A percentile compares a stretch with the other conserved stretches of the same genome.
These are phyloP conservation scores for Aspergillus melleus DNA, from an alignment of 2,329 filamentous ascomycete species.

Conservation along the genomic window DNA sequence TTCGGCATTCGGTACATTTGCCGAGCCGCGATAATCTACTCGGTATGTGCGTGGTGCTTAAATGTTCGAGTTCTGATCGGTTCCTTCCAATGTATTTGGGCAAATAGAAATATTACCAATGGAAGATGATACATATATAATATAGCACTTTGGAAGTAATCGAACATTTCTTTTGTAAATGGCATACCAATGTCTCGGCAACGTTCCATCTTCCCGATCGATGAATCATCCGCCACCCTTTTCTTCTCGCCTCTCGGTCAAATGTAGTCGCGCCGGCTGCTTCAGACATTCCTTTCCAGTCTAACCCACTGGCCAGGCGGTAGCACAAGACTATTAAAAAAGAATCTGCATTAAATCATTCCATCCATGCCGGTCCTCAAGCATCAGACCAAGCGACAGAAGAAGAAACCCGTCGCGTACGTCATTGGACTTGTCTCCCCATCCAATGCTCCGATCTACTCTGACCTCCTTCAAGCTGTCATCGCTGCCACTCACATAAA, in stretches of 20 bases:
- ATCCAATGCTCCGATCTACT: not conserved
- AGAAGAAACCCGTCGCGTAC: slow-evolving; percentile 17
- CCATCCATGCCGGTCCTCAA: slow-evolving; percentile 9
- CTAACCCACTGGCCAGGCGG: not conserved
- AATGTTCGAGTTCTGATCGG: too few species aligned
- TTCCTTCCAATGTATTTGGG: slow-evolving; percentile 73
- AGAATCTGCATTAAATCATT: too few species aligned
- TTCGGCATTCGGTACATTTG: too few species aligned
- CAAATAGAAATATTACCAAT: too few species aligned
- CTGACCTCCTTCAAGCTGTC: slow-evolving; percentile 24
- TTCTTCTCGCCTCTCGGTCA: slow-evolving; percentile 7
- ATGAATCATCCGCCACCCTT: slow-evolving; percentile 3
- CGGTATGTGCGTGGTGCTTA: too few species aligned
- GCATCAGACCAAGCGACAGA: slow-evolving; percentile 8
- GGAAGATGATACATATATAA: too few species aligned
- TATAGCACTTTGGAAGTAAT: too few species aligned
- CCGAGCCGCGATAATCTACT: too few species aligned
- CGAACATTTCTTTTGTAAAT: too few species aligned
- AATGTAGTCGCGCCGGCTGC: slow-evolving; percentile 4
- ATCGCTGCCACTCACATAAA: slow-evolving; percentile 44
- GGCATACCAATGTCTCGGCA: not conserved
- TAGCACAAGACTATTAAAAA: too few species aligned
- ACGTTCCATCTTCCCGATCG: not conserved
- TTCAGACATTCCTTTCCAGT: not conserved
- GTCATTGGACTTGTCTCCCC: not conserved